Base-by-base conservation (phyloP, 495 filamentous ascomycete species). In the Platismatia glauca region DNA sequence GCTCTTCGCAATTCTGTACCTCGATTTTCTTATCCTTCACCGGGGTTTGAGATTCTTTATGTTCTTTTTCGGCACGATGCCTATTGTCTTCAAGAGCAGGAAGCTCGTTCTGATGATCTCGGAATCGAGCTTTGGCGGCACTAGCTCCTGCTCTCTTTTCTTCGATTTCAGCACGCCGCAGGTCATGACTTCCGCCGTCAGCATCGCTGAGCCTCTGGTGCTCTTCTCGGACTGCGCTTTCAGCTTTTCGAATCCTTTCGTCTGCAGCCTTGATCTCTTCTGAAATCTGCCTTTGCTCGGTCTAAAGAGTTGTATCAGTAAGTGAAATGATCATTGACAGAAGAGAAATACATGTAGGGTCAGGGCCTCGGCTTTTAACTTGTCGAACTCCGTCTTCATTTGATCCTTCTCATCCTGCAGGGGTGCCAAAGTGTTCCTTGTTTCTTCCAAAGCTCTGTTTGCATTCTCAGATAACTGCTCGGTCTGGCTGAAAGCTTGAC, bases 131-230 rank as follows among this genome's bases (percentile, higher is more conserved):
- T 34, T 75, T 68, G 8, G 76, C 73, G n/a, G 70, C 72, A 18
- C 63, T 52, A 20, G 74, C 73, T 56, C 69, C 70, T 37, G 60
- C 58, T 62, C 68, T 70, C 37, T 75, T 78, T 55, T 73, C 66
- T 46, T 79, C 73, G 37, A 79, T 66, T 59, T 82, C 76, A 44
- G 77, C 77, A 63, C 79, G 75, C 58, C 74, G 76, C 41, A 74
- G 73, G 61, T 77, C 68, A 67, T 80, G 80, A 60, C 77, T 77
- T 16, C 83, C 84, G 20, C 79, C 82, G 69, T 82, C 78, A 33
- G 73, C 68, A 24, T 80, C 78, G 50, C 76, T 77, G 39, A 86
- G 73, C 13, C 82, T 77, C 53, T 70, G 67, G 46, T 76, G 74
- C 67, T 86, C 84, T 11, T 73, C 70, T 39, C 63, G 64, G 43